Evolutionary conservation across 2,329 filamentous ascomycete species (phyloP), one percentile per base, ranked within the genome.

Genomic region (Dactylonectria estremocensis): DNA sequence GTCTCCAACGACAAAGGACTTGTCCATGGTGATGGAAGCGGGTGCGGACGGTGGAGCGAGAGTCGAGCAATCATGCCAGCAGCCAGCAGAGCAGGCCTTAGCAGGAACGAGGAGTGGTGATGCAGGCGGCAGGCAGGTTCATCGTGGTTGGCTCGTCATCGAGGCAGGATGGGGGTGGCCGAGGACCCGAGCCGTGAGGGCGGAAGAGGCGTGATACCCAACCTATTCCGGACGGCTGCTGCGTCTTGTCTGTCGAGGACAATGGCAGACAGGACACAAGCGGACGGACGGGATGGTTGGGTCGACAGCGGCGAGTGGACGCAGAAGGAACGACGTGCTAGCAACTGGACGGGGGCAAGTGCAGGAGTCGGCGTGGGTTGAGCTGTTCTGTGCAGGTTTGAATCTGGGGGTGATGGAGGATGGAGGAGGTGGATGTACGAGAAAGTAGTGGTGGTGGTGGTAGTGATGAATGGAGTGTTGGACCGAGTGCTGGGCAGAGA

Each of bases 111-210:
- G 74, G 69, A 71, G 70, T 75, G 74, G 68, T 66, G 71, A 73
- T 72, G 72, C 58, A 69, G 69, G 66, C 74, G 69, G 72, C 73
- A 68, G 68, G 66, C 70, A 70, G 65, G 75, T 71, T 80, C 80
- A 82, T 82, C 59, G 77, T 80, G 76, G 77, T 77, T 77, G 76
- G 75, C 68, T 76, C 70, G 74, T 77, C 77, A 78, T 79, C 67
- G 74, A 76, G 67, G 73, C 70, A 72, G 61, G 69, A 65, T 53
- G 62, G 65, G 66, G 64, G 68, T 70, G 70, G 70, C 67, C 71
- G 53, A 64, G 31, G 69, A 64, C 68, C 68, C 66, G 68, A 66
- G 70, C 71, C 65, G 54, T 58, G 66, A 69, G 62, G 14, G 52
- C 64, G 65, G 50, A 68, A 61, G 70, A 68, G 65, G 68, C 65